Percentiles rank a stretch among this genome's conserved stretches.
These are phyloP conservation scores for Thalassiosira hispida DNA, from an alignment of 352 stramenopile species.

Conservation along the genomic window DNA sequence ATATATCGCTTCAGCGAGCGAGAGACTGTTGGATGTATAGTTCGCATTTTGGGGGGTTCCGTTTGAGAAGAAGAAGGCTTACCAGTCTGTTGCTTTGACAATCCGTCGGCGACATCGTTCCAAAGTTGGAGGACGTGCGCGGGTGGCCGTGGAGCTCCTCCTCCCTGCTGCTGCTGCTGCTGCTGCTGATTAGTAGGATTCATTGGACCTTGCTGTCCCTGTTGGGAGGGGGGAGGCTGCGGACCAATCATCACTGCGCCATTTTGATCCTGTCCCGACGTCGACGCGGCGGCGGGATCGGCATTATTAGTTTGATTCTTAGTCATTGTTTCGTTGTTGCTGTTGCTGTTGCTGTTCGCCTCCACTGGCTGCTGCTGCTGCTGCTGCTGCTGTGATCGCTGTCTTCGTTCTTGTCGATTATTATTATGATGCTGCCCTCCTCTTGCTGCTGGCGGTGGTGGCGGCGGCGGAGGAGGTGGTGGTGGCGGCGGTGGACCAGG, in stretches of 20 bases:
- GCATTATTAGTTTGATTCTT: background rate
- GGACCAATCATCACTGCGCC: conserved; percentile 4
- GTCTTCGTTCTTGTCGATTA: too few relatives aligned
- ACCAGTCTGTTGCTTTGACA: conserved; percentile 77
- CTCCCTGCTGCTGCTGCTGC: conserved; percentile 7
- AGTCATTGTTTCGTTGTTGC: background rate
- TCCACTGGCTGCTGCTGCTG: background rate
- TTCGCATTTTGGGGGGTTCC: too few relatives aligned
- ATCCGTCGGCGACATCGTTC: conserved; percentile 67
- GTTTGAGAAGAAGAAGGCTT: conserved; percentile 27
- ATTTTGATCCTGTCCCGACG: background rate
- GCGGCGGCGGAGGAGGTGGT: background rate
- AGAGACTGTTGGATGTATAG: too few relatives aligned
- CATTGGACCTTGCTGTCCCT: background rate
- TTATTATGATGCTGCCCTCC: too few relatives aligned
- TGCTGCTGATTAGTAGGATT: too few relatives aligned
- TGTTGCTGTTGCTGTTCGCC: background rate
- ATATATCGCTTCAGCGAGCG: too few relatives aligned
- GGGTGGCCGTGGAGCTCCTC: background rate
- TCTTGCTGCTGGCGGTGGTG: background rate
- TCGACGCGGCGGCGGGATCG: background rate
- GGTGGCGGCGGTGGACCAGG: background rate
- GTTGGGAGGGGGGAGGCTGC: conserved; percentile 1
- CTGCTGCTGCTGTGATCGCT: background rate
- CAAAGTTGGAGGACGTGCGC: conserved; percentile 55